Percentiles rank a stretch among this genome's conserved stretches.
phyloP scores from a whole-genome alignment of 2,329 filamentous ascomycete genomes.

The Microascus cirrosus region DNA sequence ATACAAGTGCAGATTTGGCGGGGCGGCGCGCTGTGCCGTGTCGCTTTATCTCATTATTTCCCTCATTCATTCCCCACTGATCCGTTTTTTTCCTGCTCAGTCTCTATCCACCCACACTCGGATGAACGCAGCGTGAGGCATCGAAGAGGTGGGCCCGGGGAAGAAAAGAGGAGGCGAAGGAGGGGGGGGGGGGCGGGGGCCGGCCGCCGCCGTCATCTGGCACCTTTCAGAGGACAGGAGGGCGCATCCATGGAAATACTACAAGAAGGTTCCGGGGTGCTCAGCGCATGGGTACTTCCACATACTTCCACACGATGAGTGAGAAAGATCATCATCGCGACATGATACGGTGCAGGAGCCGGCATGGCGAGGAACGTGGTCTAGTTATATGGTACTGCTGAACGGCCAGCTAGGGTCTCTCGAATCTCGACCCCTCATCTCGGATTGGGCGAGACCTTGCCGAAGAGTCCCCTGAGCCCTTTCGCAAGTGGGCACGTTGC shows the following conservation, averaged over 20 bases:
- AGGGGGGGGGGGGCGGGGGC: too few species aligned
- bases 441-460: background rate
- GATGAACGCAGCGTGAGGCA: background rate
- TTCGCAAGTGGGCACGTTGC: background rate
- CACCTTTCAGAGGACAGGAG: too few species aligned
- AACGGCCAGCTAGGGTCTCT: background rate
- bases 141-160: too few species aligned
- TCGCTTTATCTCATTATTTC: constrained; percentile 1
- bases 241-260: too few species aligned
- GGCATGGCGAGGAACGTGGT: background rate
- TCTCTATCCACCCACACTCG: background rate
- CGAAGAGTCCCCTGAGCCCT: too few species aligned
- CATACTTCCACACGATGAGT: too few species aligned
- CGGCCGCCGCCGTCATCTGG: too few species aligned
- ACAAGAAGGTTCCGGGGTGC: too few species aligned
- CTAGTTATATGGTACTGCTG: background rate
- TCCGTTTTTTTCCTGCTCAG: background rate
- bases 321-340: too few species aligned
- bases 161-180: too few species aligned
- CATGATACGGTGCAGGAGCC: too few species aligned
- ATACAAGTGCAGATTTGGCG: background rate
- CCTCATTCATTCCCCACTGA: background rate
- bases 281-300: too few species aligned
- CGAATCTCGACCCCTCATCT: background rate
- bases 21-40: background rate